phyloP scores from a whole-genome alignment of 1,284 basidiomycete genomes.

The Neonothopanus nambi region DNA sequence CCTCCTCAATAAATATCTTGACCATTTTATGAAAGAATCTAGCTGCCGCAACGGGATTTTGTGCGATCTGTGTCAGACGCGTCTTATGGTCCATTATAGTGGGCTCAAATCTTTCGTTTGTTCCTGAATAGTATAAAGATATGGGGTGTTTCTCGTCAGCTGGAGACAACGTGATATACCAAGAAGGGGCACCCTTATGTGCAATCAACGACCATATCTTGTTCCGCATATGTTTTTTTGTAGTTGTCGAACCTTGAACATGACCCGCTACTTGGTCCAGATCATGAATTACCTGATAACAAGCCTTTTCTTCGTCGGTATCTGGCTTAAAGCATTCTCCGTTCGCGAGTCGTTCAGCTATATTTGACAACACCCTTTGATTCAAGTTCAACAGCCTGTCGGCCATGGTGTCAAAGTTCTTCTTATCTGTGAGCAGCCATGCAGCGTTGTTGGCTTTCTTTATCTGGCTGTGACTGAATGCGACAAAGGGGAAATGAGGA shows the following conservation, averaged over 20 bases:
- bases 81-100: neutral
- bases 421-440: conserved; percentile 30
- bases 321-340: conserved; percentile 28
- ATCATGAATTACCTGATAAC: conserved; percentile 34
- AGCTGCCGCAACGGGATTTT: conserved; percentile 29
- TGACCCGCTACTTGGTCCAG: conserved; percentile 34
- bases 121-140: conserved; percentile 26
- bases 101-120: conserved; percentile 11
- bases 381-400: conserved; percentile 28
- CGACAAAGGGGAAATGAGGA: conserved; percentile 26
- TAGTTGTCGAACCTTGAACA: conserved; percentile 33
- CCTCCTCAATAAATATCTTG: conserved; percentile 25
- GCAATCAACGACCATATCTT: conserved; percentile 38
- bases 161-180: conserved; percentile 31
- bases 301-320: conserved; percentile 34
- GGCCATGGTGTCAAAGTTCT: conserved; percentile 27
- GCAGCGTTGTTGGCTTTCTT: conserved; percentile 25
- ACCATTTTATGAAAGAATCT: conserved; percentile 26
- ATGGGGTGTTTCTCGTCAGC: conserved; percentile 25
- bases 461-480: conserved; percentile 33
- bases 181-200: conserved; percentile 26
- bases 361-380: conserved; percentile 19
- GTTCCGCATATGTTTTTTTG: conserved; percentile 35
- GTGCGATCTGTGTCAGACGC: conserved; percentile 14
- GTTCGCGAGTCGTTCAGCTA: conserved; percentile 24